Evolutionary conservation across 768 basidiomycete species (phyloP).

Genomic region (Kwoniella mangroviensis): DNA sequence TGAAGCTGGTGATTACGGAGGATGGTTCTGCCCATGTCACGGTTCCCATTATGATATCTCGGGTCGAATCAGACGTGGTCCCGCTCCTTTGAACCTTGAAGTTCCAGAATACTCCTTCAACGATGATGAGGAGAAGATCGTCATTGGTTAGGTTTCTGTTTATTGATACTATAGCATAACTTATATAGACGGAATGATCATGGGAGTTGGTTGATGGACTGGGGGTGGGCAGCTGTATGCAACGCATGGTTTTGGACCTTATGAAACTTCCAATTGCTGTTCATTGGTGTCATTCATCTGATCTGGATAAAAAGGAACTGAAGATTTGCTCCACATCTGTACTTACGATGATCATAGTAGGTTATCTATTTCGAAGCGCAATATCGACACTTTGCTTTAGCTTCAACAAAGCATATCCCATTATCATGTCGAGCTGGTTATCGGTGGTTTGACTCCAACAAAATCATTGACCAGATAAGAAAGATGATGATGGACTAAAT

Average conservation of each 20-base stretch:
- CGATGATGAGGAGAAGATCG: slow-evolving; percentile 81
- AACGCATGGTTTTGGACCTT: background rate
- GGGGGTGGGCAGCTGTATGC: background rate
- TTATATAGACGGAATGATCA: background rate
- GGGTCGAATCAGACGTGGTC: slow-evolving; percentile 93
- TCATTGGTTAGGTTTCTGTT: slow-evolving; percentile 70
- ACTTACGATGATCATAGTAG: too few relatives aligned
- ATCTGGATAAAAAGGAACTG: too few relatives aligned
- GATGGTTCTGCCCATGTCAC: slow-evolving; percentile 99
- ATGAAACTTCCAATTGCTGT: background rate
- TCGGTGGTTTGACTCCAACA: too few relatives aligned
- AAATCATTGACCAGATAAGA: too few relatives aligned
- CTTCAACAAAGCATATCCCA: too few relatives aligned
- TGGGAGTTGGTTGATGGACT: background rate
- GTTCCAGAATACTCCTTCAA: slow-evolving; percentile 86
- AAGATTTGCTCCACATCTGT: too few relatives aligned
- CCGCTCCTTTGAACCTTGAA: slow-evolving; percentile 96
- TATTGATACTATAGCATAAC: background rate
- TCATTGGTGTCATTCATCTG: too few relatives aligned
- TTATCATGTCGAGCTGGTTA: too few relatives aligned
- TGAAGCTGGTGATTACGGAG: slow-evolving; percentile 94
- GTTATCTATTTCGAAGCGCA: too few relatives aligned
- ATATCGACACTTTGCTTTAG: too few relatives aligned
- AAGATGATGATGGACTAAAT: too few relatives aligned
- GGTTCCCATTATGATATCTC: slow-evolving; percentile 95